Evolutionary conservation across 2,329 filamentous ascomycete genomes (phyloP).

Genomic region (Leptographium galeiforme): DNA sequence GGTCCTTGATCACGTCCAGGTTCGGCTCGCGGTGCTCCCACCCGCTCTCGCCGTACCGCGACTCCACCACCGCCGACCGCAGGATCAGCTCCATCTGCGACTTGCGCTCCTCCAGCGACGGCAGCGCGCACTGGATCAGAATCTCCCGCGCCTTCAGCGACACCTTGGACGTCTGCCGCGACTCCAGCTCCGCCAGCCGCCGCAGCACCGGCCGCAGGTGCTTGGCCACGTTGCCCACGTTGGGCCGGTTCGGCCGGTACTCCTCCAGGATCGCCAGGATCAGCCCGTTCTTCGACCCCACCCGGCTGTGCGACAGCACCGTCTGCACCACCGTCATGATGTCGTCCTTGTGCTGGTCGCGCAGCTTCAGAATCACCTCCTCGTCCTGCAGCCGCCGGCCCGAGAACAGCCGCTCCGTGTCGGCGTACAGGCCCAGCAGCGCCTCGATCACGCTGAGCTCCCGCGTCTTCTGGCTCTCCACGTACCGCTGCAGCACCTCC

Average conservation of each 20-base stretch:
- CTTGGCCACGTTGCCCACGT: slow-evolving; percentile 76
- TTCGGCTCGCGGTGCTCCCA: slow-evolving; percentile 93
- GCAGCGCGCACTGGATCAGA: slow-evolving; percentile 91
- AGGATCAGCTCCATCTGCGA: slow-evolving; percentile 98
- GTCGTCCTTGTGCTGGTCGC: slow-evolving; percentile 94
- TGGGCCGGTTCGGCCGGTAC: slow-evolving; percentile 89
- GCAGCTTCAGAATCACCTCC: slow-evolving; percentile 81
- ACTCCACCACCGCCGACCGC: slow-evolving; percentile 87
- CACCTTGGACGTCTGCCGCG: slow-evolving; percentile 77
- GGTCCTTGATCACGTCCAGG: slow-evolving; percentile 85
- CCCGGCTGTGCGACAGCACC: slow-evolving; percentile 85
- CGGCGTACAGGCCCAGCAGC: slow-evolving; percentile 69
- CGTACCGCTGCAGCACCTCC: slow-evolving; percentile 66
- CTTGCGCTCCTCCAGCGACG: slow-evolving; percentile 87
- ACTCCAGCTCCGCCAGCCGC: slow-evolving; percentile 82
- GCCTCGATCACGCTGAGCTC: slow-evolving; percentile 72
- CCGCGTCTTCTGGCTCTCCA: slow-evolving; percentile 78
- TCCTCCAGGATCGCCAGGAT: slow-evolving; percentile 83
- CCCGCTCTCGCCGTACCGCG: slow-evolving; percentile 91
- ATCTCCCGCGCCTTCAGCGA: slow-evolving; percentile 94
- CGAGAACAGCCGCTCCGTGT: slow-evolving; percentile 78
- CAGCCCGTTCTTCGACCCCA: slow-evolving; percentile 87
- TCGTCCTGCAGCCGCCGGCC: slow-evolving; percentile 77
- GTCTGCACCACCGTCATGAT: slow-evolving; percentile 72
- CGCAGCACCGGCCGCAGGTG: slow-evolving; percentile 72